phyloP scores from a whole-genome alignment of 2,329 filamentous ascomycete species.

The Chaetomium sp. region DNA sequence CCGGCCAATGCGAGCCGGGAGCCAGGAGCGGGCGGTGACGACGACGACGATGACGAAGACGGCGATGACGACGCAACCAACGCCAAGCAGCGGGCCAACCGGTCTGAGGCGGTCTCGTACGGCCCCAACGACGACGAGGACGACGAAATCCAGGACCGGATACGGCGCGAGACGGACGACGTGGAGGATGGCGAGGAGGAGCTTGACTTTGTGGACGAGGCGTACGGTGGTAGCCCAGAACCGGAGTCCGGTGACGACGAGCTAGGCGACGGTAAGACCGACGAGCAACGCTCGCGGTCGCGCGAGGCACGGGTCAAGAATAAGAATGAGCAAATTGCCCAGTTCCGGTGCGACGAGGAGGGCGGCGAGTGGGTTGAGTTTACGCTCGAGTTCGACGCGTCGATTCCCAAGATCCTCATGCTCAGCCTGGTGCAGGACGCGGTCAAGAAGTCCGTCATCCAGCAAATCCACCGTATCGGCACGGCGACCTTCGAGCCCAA shows the following conservation, averaged over 20 bases:
- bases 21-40: constrained; percentile 38
- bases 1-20: constrained; percentile 30
- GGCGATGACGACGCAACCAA: constrained; percentile 73
- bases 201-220: constrained; percentile 36
- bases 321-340: constrained; percentile 59
- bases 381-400: constrained; percentile 73
- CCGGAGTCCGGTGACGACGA: constrained; percentile 25
- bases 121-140: constrained; percentile 92
- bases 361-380: constrained; percentile 71
- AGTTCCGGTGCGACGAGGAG: constrained; percentile 73
- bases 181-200: constrained; percentile 52
- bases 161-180: constrained; percentile 51
- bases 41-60: constrained; percentile 53
- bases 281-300: constrained; percentile 33
- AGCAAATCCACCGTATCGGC: constrained; percentile 73
- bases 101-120: constrained; percentile 77
- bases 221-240: constrained; percentile 43
- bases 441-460: constrained; percentile 72
- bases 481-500: constrained; percentile 61
- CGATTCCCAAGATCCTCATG: constrained; percentile 86
- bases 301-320: constrained; percentile 57
- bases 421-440: constrained; percentile 82
- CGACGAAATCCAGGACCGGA: constrained; percentile 60
- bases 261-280: constrained; percentile 32
- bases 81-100: constrained; percentile 68